Conservation (phyloP, 768 basidiomycete genomes). For the Lactarius sanguifluus region DNA sequence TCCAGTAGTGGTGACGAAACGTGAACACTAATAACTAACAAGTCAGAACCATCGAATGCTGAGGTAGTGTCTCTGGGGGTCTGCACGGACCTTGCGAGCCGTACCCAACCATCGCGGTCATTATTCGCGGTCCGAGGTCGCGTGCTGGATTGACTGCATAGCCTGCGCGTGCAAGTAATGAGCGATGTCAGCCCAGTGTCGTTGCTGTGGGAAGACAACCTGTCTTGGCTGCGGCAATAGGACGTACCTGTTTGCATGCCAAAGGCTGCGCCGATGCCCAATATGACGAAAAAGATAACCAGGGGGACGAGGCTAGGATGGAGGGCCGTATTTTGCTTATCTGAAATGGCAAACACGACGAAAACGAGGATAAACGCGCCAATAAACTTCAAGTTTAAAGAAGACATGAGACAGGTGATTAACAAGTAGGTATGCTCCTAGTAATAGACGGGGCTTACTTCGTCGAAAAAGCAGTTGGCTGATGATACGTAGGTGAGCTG, state of each 20-base stretch:
- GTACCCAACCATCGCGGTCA: slow-evolving; percentile 73
- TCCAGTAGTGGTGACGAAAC: slow-evolving; percentile 62
- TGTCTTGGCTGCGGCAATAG: too few relatives aligned
- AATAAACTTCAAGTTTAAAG: slow-evolving; percentile 44
- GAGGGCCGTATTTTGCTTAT: slow-evolving; percentile 50
- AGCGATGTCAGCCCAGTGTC: background rate
- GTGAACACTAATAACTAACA: slow-evolving; percentile 38
- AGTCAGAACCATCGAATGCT: background rate
- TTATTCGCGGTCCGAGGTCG: slow-evolving; percentile 65
- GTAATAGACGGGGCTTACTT: slow-evolving; percentile 36
- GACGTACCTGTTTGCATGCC: slow-evolving; percentile 54
- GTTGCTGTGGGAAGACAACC: background rate
- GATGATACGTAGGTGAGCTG: slow-evolving; percentile 45
- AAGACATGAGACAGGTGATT: background rate
- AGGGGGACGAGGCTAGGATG: slow-evolving; percentile 54
- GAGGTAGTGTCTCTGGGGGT: background rate
- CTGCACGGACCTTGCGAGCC: slow-evolving; percentile 45
- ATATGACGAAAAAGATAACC: slow-evolving; percentile 52
- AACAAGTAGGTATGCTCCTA: background rate
- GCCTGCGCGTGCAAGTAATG: slow-evolving; percentile 36
- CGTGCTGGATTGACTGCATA: slow-evolving; percentile 70
- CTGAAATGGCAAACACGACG: slow-evolving; percentile 53
- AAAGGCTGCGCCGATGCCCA: slow-evolving; percentile 56
- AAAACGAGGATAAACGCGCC: slow-evolving; percentile 57
- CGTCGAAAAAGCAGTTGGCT: slow-evolving; percentile 48